Evolutionary conservation across 768 basidiomycete species (phyloP).

Genomic region (Favolaschia claudopus): DNA sequence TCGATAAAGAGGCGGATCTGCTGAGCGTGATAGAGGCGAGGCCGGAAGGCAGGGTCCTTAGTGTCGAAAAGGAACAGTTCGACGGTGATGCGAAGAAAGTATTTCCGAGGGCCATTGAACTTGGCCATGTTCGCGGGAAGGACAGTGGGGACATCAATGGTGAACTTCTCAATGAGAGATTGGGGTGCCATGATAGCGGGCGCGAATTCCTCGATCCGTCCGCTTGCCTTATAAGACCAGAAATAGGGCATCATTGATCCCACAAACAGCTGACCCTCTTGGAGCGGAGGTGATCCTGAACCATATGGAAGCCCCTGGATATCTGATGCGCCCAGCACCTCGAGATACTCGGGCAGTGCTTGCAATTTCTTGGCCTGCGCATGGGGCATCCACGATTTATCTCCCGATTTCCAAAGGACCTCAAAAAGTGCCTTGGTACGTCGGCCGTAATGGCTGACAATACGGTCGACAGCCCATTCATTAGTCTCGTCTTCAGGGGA

Average conservation of each 20-base stretch:
- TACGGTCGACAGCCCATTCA: conserved; percentile 35
- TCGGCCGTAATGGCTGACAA: conserved; percentile 31
- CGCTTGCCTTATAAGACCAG: not conserved
- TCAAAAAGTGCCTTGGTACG: conserved; percentile 31
- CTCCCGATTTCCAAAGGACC: conserved; percentile 38
- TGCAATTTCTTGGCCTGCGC: conserved; percentile 29
- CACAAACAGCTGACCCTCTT: too few species aligned
- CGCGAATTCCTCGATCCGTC: not conserved
- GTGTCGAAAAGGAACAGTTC: too few species aligned
- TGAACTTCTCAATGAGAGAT: too few species aligned
- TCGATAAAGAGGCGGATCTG: too few species aligned
- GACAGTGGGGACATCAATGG: too few species aligned
- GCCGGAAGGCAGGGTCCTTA: too few species aligned
- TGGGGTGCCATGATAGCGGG: too few species aligned
- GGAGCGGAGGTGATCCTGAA: not conserved
- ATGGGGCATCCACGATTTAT: conserved; percentile 42
- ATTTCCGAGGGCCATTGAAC: too few species aligned
- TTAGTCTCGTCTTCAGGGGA: not conserved
- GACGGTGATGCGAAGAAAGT: too few species aligned
- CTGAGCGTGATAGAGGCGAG: too few species aligned
- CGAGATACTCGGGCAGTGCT: conserved; percentile 36
- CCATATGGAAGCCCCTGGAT: conserved; percentile 15
- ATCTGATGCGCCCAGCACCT: conserved; percentile 32
- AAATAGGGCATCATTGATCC: not conserved
- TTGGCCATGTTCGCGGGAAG: too few species aligned